Percentiles rank a stretch among this genome's conserved stretches.
These are phyloP conservation scores for Hamigera avellanea DNA, from an alignment of 495 filamentous ascomycete genomes.

Conservation along the genomic window DNA sequence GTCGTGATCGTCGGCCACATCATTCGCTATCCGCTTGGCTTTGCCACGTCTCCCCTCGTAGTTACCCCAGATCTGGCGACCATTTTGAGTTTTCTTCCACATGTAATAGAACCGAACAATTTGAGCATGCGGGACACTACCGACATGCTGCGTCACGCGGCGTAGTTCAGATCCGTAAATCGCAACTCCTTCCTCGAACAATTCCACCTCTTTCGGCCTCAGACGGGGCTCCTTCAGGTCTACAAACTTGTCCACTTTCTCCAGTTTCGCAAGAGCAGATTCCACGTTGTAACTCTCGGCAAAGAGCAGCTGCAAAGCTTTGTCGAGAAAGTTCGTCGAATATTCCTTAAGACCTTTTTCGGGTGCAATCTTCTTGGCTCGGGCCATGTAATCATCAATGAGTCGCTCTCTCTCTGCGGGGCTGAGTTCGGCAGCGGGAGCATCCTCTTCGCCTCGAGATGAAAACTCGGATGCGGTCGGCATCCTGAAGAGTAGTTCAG, in stretches of 20 bases:
- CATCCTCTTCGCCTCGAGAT: slow-evolving; percentile 37
- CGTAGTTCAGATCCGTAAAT: slow-evolving; percentile 89
- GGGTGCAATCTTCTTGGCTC: slow-evolving; percentile 48
- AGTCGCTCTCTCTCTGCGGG: slow-evolving; percentile 35
- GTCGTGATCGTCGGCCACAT: slow-evolving; percentile 85
- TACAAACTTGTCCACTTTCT: slow-evolving; percentile 52
- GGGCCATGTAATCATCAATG: slow-evolving; percentile 65
- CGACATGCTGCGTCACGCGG: slow-evolving; percentile 68
- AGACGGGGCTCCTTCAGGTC: slow-evolving; percentile 81
- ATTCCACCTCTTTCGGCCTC: slow-evolving; percentile 64
- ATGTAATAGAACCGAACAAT: slow-evolving; percentile 92
- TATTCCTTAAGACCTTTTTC: slow-evolving; percentile 52
- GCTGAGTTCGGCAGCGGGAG: slow-evolving; percentile 24
- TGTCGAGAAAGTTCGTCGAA: slow-evolving; percentile 82
- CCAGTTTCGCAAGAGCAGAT: slow-evolving; percentile 61
- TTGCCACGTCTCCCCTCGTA: slow-evolving; percentile 79
- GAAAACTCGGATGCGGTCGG: slow-evolving; percentile 35
- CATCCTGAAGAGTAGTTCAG: slow-evolving; percentile 41
- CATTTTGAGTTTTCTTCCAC: slow-evolving; percentile 91
- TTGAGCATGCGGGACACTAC: slow-evolving; percentile 57
- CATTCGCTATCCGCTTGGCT: slow-evolving; percentile 63
- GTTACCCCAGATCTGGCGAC: slow-evolving; percentile 78
- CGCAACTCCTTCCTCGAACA: slow-evolving; percentile 83
- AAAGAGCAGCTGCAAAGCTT: slow-evolving; percentile 65
- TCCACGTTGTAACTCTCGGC: slow-evolving; percentile 57